phyloP scores from a whole-genome alignment of 2,329 filamentous ascomycete genomes.

The Cordyceps farinosa region DNA sequence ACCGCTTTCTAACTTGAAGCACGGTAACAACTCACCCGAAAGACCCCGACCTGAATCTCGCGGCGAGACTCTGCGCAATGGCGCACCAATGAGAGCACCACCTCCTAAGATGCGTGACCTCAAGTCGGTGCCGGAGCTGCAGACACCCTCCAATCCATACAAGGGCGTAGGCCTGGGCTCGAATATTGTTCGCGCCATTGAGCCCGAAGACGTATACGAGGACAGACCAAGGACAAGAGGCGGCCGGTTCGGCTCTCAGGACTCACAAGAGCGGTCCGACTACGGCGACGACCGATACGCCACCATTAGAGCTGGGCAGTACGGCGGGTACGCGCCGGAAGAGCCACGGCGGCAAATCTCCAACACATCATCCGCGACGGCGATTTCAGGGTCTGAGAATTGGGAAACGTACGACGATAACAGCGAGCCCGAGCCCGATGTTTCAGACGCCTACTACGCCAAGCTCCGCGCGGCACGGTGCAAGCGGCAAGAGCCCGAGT shows the following conservation, averaged over 20 bases:
- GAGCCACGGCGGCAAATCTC: constrained; percentile 57
- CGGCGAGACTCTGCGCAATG: constrained; percentile 48
- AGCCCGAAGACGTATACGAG: constrained; percentile 84
- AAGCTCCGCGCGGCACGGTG: constrained; percentile 65
- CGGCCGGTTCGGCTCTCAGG: constrained; percentile 40
- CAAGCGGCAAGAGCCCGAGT: constrained; percentile 59
- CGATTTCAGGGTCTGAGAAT: constrained; percentile 82
- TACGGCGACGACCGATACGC: constrained; percentile 40
- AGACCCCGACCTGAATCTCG: constrained; percentile 49
- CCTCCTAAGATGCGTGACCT: constrained; percentile 93
- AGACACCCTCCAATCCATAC: constrained; percentile 48
- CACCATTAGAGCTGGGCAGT: constrained; percentile 37
- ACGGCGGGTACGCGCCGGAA: constrained; percentile 39
- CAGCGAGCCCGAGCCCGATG: constrained; percentile 72
- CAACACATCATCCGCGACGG: constrained; percentile 70
- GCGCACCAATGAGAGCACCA: constrained; percentile 61
- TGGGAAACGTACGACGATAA: constrained; percentile 95
- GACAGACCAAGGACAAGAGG: constrained; percentile 45
- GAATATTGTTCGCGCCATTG: constrained; percentile 57
- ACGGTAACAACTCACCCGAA: constrained; percentile 79
- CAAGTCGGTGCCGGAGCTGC: constrained; percentile 47
- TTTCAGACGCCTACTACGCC: constrained; percentile 74
- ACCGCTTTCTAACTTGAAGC: constrained; percentile 64
- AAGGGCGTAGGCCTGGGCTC: constrained; percentile 46
- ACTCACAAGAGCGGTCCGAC: constrained; percentile 30